These are phyloP conservation scores for Fraxinus baroniana DNA, from an alignment of 305 asterid genomes.

Conservation along the genomic window DNA sequence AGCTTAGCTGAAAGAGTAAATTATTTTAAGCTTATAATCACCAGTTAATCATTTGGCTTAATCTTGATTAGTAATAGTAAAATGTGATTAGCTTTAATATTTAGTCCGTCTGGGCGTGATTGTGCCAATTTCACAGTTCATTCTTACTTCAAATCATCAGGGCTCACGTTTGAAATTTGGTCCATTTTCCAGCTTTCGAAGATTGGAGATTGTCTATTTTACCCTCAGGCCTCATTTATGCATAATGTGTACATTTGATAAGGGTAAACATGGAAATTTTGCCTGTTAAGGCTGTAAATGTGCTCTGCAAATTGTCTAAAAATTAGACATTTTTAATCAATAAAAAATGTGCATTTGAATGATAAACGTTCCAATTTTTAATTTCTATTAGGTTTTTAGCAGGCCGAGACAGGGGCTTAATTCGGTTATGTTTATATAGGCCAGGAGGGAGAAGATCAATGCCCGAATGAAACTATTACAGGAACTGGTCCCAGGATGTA, in stretches of 20 bases:
- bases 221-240: background rate
- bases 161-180: background rate
- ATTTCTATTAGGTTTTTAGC: no score
- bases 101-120: background rate
- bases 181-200: background rate
- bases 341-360: background rate
- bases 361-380: background rate
- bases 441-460: slow-evolving; percentile 97
- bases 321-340: no score
- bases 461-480: slow-evolving; percentile 90
- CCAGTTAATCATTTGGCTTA: no score
- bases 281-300: background rate
- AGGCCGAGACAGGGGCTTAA: no score
- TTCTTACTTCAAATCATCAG: background rate
- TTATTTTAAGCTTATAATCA: no score
- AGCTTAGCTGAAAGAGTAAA: no score
- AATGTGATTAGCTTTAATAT: no score
- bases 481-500: slow-evolving; percentile 97
- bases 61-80: no score
- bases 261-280: background rate
- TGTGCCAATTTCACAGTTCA: background rate
- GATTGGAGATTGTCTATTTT: background rate
- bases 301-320: background rate
- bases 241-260: background rate
- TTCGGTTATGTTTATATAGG: slow-evolving; percentile 38